Conservation (phyloP, 345 rosid genomes). For the Moringa oleifera region DNA sequence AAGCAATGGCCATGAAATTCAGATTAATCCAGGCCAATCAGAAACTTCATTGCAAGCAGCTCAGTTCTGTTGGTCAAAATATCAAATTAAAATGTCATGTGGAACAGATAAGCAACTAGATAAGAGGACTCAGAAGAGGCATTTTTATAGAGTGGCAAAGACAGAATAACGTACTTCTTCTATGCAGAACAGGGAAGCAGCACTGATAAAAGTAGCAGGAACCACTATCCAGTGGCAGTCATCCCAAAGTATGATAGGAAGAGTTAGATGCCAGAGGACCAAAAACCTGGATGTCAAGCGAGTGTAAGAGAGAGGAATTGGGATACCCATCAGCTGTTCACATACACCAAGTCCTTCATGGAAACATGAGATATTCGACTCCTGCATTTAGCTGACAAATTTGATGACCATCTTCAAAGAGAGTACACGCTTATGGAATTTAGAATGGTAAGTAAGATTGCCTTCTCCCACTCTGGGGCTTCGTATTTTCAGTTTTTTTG, state of each 20-base stretch:
- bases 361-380: conserved; percentile 63
- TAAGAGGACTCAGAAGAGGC: not conserved
- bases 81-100: too few species aligned
- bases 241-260: conserved; percentile 94
- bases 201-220: conserved; percentile 93
- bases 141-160: not conserved
- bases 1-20: too few species aligned
- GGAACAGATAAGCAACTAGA: not conserved
- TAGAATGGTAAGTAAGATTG: too few species aligned
- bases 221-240: conserved; percentile 98
- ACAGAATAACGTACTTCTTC: conserved; percentile 64
- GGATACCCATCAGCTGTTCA: conserved; percentile 77
- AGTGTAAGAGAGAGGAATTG: conserved; percentile 93
- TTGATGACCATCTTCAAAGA: not conserved
- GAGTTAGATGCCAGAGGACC: conserved; percentile 92
- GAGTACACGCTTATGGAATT: not conserved
- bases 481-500: not conserved
- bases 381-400: conserved; percentile 37
- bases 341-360: conserved; percentile 87
- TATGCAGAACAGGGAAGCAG: conserved; percentile 95
- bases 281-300: conserved; percentile 91
- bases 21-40: too few species aligned
- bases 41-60: too few species aligned
- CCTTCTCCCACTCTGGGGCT: too few species aligned
- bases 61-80: too few species aligned